These are phyloP conservation scores for Penicillium sp. DNA, from an alignment of 2,329 filamentous ascomycete genomes.

Conservation along the genomic window DNA sequence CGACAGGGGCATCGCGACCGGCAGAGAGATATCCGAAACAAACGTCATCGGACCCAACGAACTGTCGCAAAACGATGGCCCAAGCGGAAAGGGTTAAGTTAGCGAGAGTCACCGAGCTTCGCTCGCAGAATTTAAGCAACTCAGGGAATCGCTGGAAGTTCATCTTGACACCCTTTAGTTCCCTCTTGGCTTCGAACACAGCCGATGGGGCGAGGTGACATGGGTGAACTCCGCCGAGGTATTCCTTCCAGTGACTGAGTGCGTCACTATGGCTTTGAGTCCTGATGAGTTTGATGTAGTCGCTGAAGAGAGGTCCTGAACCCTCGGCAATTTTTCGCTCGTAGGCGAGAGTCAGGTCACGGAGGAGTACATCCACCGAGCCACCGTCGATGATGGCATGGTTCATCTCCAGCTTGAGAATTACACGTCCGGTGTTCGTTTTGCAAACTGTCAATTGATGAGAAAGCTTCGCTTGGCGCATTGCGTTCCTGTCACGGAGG, in stretches of 20 bases:
- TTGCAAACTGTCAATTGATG: conserved; percentile 32
- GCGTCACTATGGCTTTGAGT: conserved; percentile 22
- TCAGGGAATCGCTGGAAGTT: conserved; percentile 26
- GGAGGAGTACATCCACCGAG: conserved; percentile 28
- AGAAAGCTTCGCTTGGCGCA: conserved; percentile 22
- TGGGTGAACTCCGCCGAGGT: conserved; percentile 27
- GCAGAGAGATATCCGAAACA: conserved; percentile 37
- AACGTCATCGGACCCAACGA: conserved; percentile 31
- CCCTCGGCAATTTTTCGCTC: conserved; percentile 22
- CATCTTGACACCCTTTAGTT: conserved; percentile 23
- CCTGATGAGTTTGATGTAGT: conserved; percentile 32
- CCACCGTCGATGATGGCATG: conserved; percentile 34
- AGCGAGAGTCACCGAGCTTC: conserved; percentile 27
- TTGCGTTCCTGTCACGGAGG: conserved; percentile 20
- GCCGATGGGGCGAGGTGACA: conserved; percentile 23
- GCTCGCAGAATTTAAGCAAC: conserved; percentile 28
- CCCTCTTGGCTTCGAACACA: conserved; percentile 10
- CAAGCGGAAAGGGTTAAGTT: conserved; percentile 34
- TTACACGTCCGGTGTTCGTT: conserved; percentile 23
- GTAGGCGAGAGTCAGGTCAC: conserved; percentile 29
- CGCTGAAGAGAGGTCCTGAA: conserved; percentile 28
- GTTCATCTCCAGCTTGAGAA: conserved; percentile 33
- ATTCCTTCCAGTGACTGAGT: conserved; percentile 30
- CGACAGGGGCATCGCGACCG: conserved; percentile 40
- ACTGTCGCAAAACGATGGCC: conserved; percentile 31